A percentile compares a stretch with the other conserved stretches of the same genome.
These are phyloP conservation scores for Mycena epipterygia DNA, from an alignment of 768 basidiomycete genomes.

Conservation along the genomic window DNA sequence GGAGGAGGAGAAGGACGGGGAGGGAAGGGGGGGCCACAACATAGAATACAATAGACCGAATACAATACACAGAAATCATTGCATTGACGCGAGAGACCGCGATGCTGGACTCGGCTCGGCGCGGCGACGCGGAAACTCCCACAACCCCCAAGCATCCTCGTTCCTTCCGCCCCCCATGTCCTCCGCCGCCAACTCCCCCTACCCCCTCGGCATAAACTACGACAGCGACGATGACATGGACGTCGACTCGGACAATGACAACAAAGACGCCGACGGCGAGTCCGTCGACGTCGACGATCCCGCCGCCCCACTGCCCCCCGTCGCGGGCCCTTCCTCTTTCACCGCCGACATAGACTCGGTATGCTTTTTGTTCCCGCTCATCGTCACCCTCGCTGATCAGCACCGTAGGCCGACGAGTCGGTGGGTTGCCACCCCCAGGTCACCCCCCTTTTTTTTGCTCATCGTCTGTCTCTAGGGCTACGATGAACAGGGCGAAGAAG, in stretches of 20 bases:
- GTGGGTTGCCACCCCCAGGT: slow-evolving; percentile 57
- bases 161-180: slow-evolving; percentile 41
- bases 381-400: slow-evolving; percentile 27
- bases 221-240: slow-evolving; percentile 65
- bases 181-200: slow-evolving; percentile 47
- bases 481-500: slow-evolving; percentile 72
- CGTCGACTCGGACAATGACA: slow-evolving; percentile 39
- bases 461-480: slow-evolving; percentile 58
- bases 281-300: slow-evolving; percentile 69
- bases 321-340: slow-evolving; percentile 54
- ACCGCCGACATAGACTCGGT: slow-evolving; percentile 54
- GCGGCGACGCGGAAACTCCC: slow-evolving; percentile 63
- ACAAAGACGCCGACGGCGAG: slow-evolving; percentile 71
- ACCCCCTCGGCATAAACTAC: slow-evolving; percentile 68
- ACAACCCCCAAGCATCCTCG: slow-evolving; percentile 12
- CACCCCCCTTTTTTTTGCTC: slow-evolving; percentile 36
- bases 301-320: slow-evolving; percentile 50
- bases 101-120: slow-evolving; percentile 50
- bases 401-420: slow-evolving; percentile 66
- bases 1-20: neutral
- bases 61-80: neutral
- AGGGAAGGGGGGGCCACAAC: neutral
- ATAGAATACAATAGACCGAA: neutral
- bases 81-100: neutral
- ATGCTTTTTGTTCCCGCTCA: slow-evolving; percentile 40